Conservation (phyloP, 192 early-diverging fungal genomes). For the Podochytrium sp. region DNA sequence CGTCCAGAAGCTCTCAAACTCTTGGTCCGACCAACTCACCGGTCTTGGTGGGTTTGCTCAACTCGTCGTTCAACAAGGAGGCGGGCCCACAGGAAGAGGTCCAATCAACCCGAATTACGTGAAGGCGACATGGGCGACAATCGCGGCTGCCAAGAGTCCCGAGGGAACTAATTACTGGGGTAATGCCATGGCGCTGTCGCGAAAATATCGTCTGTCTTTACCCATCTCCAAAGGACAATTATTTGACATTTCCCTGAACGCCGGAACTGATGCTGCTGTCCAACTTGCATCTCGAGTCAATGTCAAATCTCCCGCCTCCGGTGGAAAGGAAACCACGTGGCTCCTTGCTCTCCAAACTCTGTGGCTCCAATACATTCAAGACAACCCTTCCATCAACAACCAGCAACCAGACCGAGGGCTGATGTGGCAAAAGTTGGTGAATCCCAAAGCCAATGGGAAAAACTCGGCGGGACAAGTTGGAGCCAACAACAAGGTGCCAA, state of each 20-base stretch:
- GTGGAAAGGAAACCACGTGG: neutral
- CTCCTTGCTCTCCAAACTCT: neutral
- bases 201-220: neutral
- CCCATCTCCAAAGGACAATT: constrained; percentile 23
- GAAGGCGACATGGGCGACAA: constrained; percentile 20
- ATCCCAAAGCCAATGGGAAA: neutral
- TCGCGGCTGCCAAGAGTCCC: too few species aligned
- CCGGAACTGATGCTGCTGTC: neutral
- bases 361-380: constrained; percentile 4
- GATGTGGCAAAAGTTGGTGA: constrained; percentile 20
- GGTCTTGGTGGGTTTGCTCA: neutral
- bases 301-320: neutral
- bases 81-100: neutral
- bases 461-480: constrained; percentile 11
- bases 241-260: constrained; percentile 16
- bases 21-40: neutral
- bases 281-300: neutral
- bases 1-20: neutral
- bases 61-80: constrained; percentile 1
- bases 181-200: constrained; percentile 1
- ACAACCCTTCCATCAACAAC: neutral
- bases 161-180: constrained; percentile 23
- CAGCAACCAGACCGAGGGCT: constrained; percentile 2
- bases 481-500: constrained; percentile 5
- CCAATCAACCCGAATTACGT: constrained; percentile 22